Evolutionary conservation across 345 rosid species (phyloP), one percentile per base, ranked within the genome.

Genomic region (Bruguiera gymnorhiza): DNA sequence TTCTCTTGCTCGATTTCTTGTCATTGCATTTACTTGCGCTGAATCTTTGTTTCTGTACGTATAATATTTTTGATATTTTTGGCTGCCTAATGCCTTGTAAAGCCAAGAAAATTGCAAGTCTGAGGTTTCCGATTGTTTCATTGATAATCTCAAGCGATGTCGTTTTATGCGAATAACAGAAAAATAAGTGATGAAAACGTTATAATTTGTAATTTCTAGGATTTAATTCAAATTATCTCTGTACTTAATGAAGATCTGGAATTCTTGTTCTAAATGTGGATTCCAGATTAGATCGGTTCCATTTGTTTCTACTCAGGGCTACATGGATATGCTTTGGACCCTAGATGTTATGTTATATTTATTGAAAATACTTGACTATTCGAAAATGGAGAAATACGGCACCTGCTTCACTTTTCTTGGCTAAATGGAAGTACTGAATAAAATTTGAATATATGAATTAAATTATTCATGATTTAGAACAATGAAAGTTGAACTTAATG

Each of bases 71-170:
- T 48, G 3, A 1, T 26, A 32, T 29, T 55, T 62, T 39, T 48
- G 66, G 32, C 39, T 24, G 6, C 11, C 24, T 31, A 30, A 1
- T 72, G 53, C 51, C 24, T 3, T 20, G 6, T 56, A 56, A 24
- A 23, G 5, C 60, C 23, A 56, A 27, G 19, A 48, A 32, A 16
- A 13, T 11, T 51, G 10, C 43, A 24, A 20, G 26, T 34, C 18
- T 11, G 43, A 15, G 48, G 6, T 34, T 53, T 67, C 9, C 23
- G 43, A 27, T 67, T 29, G 5, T 46, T 63, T 3, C 56, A 48
- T 69, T 60, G 60, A 63, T 67, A 27, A 26, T 31, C 21, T 6
- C 20, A 27, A 70, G 9, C 55, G 62, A 36, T 59, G 19, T 29
- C 19, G 16, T 73, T 53, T 61, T 20, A 6, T 55, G n/a, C 54